Percentiles rank a stretch among this genome's conserved stretches.
Conservation (phyloP, 2,329 filamentous ascomycete genomes). For the Colletotrichum lentis region DNA sequence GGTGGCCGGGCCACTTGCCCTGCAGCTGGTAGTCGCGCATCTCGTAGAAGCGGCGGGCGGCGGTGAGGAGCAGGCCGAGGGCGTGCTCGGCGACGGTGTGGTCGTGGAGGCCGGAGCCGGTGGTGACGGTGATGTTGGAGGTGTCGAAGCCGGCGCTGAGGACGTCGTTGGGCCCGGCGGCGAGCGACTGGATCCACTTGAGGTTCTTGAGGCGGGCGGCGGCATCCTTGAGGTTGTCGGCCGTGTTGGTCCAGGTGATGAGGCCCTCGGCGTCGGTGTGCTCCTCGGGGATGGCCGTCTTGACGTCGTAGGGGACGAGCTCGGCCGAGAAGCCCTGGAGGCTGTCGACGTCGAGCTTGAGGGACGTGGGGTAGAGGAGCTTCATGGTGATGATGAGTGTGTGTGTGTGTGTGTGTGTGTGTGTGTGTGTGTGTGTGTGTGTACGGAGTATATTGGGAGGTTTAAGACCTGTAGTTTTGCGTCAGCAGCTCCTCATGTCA, state of each 20-base stretch:
- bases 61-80: conserved; percentile 63
- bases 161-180: conserved; percentile 72
- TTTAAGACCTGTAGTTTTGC: neutral
- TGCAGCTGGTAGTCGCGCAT: conserved; percentile 70
- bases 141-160: conserved; percentile 67
- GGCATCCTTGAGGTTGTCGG: conserved; percentile 67
- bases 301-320: conserved; percentile 68
- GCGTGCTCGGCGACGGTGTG: conserved; percentile 71
- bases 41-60: conserved; percentile 66
- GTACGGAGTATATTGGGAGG: neutral
- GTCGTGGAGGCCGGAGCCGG: conserved; percentile 71
- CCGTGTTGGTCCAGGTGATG: conserved; percentile 68
- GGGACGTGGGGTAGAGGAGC: conserved; percentile 72
- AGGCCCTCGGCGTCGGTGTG: conserved; percentile 68
- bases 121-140: conserved; percentile 61
- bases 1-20: conserved; percentile 66
- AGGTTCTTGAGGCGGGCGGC: conserved; percentile 63
- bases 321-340: conserved; percentile 66
- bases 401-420: too few species aligned
- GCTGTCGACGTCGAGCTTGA: conserved; percentile 62
- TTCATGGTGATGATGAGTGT: conserved; percentile 58
- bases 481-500: neutral
- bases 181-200: conserved; percentile 72
- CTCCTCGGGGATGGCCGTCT: conserved; percentile 62
- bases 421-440: too few species aligned